Percentiles rank a stretch among this genome's conserved stretches.
Evolutionary conservation across 805 yeast species (phyloP).

Genomic region (Teunomyces barrocoloradensis): DNA sequence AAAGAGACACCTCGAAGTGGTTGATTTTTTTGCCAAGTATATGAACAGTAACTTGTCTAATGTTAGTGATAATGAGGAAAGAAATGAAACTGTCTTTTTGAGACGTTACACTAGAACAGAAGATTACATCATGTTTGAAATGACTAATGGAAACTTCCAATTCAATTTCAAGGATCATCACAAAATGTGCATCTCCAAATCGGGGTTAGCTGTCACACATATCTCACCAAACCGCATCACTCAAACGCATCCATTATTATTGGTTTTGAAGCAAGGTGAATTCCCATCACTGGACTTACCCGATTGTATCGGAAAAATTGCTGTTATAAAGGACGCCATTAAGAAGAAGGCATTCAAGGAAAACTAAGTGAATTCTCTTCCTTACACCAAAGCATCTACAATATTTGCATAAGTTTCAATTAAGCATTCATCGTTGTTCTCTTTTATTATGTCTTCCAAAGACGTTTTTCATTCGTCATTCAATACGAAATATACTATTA

Average conservation of each 20-base stretch:
- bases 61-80: slow-evolving; percentile 63
- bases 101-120: slow-evolving; percentile 79
- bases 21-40: slow-evolving; percentile 84
- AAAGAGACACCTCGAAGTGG: slow-evolving; percentile 75
- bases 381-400: background rate
- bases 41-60: slow-evolving; percentile 89
- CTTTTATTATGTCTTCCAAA: background rate
- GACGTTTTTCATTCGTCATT: background rate
- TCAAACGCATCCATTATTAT: slow-evolving; percentile 58
- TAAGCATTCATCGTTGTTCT: background rate
- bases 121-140: slow-evolving; percentile 84
- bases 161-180: slow-evolving; percentile 95
- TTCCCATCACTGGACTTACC: slow-evolving; percentile 41
- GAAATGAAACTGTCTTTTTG: slow-evolving; percentile 68
- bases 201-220: slow-evolving; percentile 75
- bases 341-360: slow-evolving; percentile 34
- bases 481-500: background rate
- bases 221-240: slow-evolving; percentile 75
- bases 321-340: slow-evolving; percentile 63
- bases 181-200: slow-evolving; percentile 75
- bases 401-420: background rate
- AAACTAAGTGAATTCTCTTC: slow-evolving; percentile 1
- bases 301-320: slow-evolving; percentile 40
- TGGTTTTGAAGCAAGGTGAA: slow-evolving; percentile 41
- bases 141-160: slow-evolving; percentile 90